phyloP scores from a whole-genome alignment of 2,329 filamentous ascomycete species.

The Penicillium sp. region DNA sequence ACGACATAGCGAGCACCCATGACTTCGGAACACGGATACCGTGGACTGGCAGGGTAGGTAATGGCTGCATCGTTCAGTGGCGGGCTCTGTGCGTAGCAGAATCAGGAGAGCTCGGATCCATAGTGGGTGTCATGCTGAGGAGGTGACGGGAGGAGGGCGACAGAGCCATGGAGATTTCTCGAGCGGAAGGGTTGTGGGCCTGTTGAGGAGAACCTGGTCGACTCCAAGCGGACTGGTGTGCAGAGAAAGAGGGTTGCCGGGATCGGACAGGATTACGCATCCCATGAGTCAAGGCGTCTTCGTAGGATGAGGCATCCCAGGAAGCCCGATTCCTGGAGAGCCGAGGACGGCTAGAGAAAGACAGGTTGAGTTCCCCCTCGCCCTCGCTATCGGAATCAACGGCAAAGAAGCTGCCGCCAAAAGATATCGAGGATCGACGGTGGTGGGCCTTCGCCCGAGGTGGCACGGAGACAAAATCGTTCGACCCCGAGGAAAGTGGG shows the following conservation, averaged over 20 bases:
- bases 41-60: neutral
- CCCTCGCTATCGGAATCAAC: slow-evolving; percentile 23
- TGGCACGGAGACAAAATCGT: slow-evolving; percentile 10
- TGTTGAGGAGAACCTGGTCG: slow-evolving; percentile 16
- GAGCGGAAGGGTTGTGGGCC: slow-evolving; percentile 11
- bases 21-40: neutral
- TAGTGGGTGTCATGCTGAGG: slow-evolving; percentile 25
- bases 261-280: slow-evolving; percentile 16
- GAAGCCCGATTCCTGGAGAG: slow-evolving; percentile 5
- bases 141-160: slow-evolving; percentile 23
- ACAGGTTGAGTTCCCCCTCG: slow-evolving; percentile 15
- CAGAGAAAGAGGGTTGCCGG: slow-evolving; percentile 24
- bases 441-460: slow-evolving; percentile 9
- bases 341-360: slow-evolving; percentile 7
- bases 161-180: slow-evolving; percentile 22
- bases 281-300: slow-evolving; percentile 2
- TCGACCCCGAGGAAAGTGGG: slow-evolving; percentile 6
- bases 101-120: slow-evolving; percentile 19
- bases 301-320: slow-evolving; percentile 13
- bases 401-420: slow-evolving; percentile 13
- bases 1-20: neutral
- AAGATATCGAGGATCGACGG: slow-evolving; percentile 20
- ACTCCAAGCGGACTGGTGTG: slow-evolving; percentile 7
- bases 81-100: slow-evolving; percentile 8
- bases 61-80: slow-evolving; percentile 3